Conservation (phyloP, 2,329 filamentous ascomycete species). For the Cladosporium velox region DNA sequence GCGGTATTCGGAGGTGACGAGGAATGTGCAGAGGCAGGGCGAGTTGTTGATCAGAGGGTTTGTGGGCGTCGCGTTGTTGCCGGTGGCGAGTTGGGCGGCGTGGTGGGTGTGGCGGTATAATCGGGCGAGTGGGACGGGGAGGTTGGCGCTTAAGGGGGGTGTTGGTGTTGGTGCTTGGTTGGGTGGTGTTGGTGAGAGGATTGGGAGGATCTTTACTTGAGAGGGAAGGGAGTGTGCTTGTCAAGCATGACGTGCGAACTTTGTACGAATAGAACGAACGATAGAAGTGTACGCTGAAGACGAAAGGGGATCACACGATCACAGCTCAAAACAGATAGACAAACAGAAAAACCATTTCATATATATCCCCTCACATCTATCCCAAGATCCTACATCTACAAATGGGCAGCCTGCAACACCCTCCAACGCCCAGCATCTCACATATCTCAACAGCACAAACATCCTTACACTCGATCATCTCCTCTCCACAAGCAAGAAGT, state of each 20-base stretch:
- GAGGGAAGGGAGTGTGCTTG: background rate
- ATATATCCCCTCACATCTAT: background rate
- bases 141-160: slow-evolving; percentile 11
- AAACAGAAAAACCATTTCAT: background rate
- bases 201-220: slow-evolving; percentile 29
- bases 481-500: slow-evolving; percentile 88
- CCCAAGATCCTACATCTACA: background rate
- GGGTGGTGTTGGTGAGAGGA: slow-evolving; percentile 21
- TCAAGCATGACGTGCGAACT: background rate
- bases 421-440: background rate
- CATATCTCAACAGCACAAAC: background rate
- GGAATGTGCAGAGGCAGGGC: slow-evolving; percentile 69
- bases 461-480: slow-evolving; percentile 51
- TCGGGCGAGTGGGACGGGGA: slow-evolving; percentile 18
- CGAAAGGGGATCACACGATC: background rate
- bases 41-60: slow-evolving; percentile 40
- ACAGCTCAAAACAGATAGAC: background rate
- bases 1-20: slow-evolving; percentile 80
- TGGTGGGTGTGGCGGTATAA: slow-evolving; percentile 35
- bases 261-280: background rate
- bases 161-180: slow-evolving; percentile 19
- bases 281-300: background rate
- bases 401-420: no score
- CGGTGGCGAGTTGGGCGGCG: slow-evolving; percentile 29
- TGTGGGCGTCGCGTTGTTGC: slow-evolving; percentile 52